Evolutionary conservation across 2,329 filamentous ascomycete species (phyloP).

Genomic region (Sarocladiaceae sp.): DNA sequence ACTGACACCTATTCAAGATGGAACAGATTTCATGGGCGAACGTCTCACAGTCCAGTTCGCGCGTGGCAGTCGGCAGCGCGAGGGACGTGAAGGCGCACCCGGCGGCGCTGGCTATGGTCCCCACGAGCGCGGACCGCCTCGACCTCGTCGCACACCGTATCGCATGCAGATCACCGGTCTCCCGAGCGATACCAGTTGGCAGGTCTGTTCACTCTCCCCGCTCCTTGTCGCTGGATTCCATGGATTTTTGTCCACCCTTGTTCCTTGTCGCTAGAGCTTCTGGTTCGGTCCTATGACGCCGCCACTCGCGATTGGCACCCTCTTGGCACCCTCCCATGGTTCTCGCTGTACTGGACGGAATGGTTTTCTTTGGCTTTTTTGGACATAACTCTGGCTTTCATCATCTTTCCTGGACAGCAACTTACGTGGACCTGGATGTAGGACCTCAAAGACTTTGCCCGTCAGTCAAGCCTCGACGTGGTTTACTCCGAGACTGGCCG

Average conservation of each 20-base stretch:
- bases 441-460: conserved; percentile 99
- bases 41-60: conserved; percentile 97
- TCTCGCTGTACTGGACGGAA: not conserved
- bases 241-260: conserved; percentile 22
- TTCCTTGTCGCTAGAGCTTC: conserved; percentile 6
- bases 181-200: conserved; percentile 98
- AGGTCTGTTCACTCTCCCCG: conserved; percentile 79
- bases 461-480: conserved; percentile 92
- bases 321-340: not conserved
- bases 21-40: conserved; percentile 96
- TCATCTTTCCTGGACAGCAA: conserved; percentile 50
- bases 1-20: conserved; percentile 55
- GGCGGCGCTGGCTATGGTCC: conserved; percentile 32
- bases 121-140: conserved; percentile 54
- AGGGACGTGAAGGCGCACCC: conserved; percentile 20
- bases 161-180: conserved; percentile 98
- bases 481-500: conserved; percentile 96
- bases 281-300: not conserved
- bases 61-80: conserved; percentile 65
- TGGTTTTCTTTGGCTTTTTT: not conserved
- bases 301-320: not conserved
- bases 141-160: conserved; percentile 88
- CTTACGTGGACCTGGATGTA: conserved; percentile 80
- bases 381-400: conserved; percentile 16
- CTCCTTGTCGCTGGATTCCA: conserved; percentile 44